phyloP scores from a whole-genome alignment of 495 filamentous ascomycete species.

The Parathielavia appendiculata region DNA sequence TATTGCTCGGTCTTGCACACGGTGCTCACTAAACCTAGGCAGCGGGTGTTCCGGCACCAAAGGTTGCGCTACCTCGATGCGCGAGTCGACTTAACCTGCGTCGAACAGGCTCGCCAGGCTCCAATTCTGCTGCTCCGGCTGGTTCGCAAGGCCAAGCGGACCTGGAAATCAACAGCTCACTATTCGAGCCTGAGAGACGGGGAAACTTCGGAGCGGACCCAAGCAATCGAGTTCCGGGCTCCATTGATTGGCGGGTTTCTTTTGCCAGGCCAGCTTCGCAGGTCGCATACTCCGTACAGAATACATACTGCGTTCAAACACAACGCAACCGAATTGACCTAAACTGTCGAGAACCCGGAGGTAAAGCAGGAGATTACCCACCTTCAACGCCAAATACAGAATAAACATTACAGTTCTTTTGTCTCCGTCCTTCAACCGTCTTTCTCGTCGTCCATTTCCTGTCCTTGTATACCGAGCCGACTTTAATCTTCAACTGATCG shows the following conservation, averaged over 20 bases:
- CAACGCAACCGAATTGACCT: too few species aligned
- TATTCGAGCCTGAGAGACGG: background rate
- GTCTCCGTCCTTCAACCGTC: too few species aligned
- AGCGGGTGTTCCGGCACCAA: slow-evolving; percentile 15
- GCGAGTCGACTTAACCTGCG: background rate
- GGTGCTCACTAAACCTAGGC: too few species aligned
- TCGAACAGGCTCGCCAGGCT: background rate
- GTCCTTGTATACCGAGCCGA: background rate
- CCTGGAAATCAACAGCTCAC: background rate
- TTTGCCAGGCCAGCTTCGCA: too few species aligned
- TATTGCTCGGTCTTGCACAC: too few species aligned
- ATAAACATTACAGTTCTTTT: background rate
- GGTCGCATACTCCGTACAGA: too few species aligned
- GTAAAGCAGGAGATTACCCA: too few species aligned
- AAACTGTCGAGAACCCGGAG: too few species aligned
- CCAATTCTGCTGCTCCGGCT: background rate
- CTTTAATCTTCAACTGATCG: slow-evolving; percentile 1
- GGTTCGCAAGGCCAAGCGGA: background rate
- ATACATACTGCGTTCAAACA: too few species aligned
- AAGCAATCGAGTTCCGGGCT: background rate
- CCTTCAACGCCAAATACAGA: too few species aligned
- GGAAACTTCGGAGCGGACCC: background rate
- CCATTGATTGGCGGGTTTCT: too few species aligned
- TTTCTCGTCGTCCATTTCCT: too few species aligned
- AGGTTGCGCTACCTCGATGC: slow-evolving; percentile 6